Percentiles rank a stretch among this genome's conserved stretches.
Evolutionary conservation across 805 yeast genomes (phyloP).

Genomic region (Ogataea neopini): DNA sequence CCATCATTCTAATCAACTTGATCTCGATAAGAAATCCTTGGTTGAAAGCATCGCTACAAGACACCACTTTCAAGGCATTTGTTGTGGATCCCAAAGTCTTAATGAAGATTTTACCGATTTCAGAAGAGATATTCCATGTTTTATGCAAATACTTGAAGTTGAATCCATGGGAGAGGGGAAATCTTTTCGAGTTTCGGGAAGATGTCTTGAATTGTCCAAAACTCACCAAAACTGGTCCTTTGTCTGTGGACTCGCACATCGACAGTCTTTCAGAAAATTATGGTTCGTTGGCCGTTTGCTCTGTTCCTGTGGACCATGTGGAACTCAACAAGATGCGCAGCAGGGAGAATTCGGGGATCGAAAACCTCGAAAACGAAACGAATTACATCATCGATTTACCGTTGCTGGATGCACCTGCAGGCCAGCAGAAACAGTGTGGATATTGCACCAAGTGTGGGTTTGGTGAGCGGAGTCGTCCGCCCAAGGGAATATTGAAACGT

Average conservation of each 20-base stretch:
- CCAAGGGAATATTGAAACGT: neutral
- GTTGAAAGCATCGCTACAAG: slow-evolving; percentile 74
- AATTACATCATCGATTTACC: slow-evolving; percentile 32
- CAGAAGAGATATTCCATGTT: slow-evolving; percentile 57
- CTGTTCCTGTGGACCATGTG: slow-evolving; percentile 39
- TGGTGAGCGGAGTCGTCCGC: slow-evolving; percentile 13
- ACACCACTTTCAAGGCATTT: slow-evolving; percentile 65
- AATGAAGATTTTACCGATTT: slow-evolving; percentile 69
- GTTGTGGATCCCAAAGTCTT: slow-evolving; percentile 56
- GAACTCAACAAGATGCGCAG: slow-evolving; percentile 31
- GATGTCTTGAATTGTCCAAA: slow-evolving; percentile 37
- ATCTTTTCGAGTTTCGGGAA: slow-evolving; percentile 40
- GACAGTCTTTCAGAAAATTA: slow-evolving; percentile 26
- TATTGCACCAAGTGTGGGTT: slow-evolving; percentile 32
- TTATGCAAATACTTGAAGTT: slow-evolving; percentile 45
- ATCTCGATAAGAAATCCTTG: slow-evolving; percentile 88
- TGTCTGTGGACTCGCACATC: slow-evolving; percentile 32
- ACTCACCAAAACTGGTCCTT: slow-evolving; percentile 36
- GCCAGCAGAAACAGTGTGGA: slow-evolving; percentile 27
- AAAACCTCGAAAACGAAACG: slow-evolving; percentile 31
- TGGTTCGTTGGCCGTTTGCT: slow-evolving; percentile 28
- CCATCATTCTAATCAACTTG: slow-evolving; percentile 76
- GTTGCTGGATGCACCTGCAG: slow-evolving; percentile 11
- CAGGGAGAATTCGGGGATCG: slow-evolving; percentile 29
- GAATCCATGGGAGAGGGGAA: slow-evolving; percentile 50